Base-by-base conservation (phyloP, 441 rosid species). In the Corymbia calophylla region DNA sequence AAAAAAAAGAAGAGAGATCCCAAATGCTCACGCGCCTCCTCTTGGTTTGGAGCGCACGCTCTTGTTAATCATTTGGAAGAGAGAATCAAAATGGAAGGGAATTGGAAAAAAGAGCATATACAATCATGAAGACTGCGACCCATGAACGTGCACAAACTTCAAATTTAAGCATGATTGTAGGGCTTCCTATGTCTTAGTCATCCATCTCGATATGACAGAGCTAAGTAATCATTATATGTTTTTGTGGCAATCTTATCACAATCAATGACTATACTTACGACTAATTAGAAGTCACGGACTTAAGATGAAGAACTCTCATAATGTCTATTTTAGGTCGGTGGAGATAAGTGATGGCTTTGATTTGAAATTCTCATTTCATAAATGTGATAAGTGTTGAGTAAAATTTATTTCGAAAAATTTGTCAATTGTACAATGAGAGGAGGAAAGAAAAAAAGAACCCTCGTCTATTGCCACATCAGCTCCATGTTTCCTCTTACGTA, bases 381-480 rank as follows among this genome's bases (percentile, higher is more conserved):
- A 15, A 3, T 15, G 35, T 0, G 10, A n/a, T n/a, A 9, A n/a
- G 32, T n/a, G 15, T 7, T 19, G 0, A 7, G 18, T 29, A 8
- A 64, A 64, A 64, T n/a, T 64, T 19, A 64, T n/a, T 64, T 1
- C 8, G 5, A 64, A 15, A 64, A 7, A 15, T 64, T 14, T 1
- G 0, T 64, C 10, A 0, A 16, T 31, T 18, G 13, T 68, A 9
- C 1, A 5, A 68, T 8, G 12, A 31, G 32, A 17, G 23, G 1
- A 32, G 7, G 2, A 2, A 31, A 66, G 77, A 31, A 68, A 66
- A 29, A 64, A 64, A 14, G 2, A 5, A 15, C 11, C 3, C 1
- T 64, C 0, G 2, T n/a, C 1, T n/a, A 15, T 7, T 1, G 0
- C 1, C 35, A 64, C 19, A 0, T n/a, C 1, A n/a, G 3, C 17